A percentile compares a stretch with the other conserved stretches of the same genome.
Evolutionary conservation across 805 yeast species (phyloP).

Genomic region (Saccharomycopsis microspora): DNA sequence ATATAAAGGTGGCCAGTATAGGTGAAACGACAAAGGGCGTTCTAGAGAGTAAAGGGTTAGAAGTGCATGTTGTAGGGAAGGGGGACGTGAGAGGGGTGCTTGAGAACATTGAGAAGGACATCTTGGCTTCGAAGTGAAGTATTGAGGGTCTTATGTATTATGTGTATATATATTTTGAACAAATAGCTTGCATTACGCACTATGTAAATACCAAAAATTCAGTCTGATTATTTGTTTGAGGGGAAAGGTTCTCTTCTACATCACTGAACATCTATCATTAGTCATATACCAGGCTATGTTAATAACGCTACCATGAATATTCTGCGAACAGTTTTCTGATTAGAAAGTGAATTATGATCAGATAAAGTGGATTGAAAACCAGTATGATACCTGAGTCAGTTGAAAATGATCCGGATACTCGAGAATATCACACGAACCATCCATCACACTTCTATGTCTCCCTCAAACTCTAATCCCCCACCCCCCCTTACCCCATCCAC

Average conservation of each 20-base stretch:
- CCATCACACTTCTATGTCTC: constrained; percentile 37
- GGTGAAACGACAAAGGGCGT: constrained; percentile 83
- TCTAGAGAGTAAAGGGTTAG: constrained; percentile 37
- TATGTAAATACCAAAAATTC: not conserved
- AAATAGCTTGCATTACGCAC: not conserved
- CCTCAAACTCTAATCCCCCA: constrained; percentile 56
- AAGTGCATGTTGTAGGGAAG: constrained; percentile 53
- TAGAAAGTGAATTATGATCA: too few relatives aligned
- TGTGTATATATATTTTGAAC: not conserved
- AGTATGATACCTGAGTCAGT: too few relatives aligned
- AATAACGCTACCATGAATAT: too few relatives aligned
- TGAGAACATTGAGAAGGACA: constrained; percentile 21
- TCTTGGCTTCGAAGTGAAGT: too few relatives aligned
- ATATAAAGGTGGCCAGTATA: constrained; percentile 56
- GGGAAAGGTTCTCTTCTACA: too few relatives aligned
- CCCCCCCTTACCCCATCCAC: constrained; percentile 55
- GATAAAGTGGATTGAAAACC: too few relatives aligned
- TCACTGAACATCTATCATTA: too few relatives aligned
- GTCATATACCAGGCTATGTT: too few relatives aligned
- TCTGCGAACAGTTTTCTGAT: too few relatives aligned
- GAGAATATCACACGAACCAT: not conserved
- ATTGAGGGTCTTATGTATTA: too few relatives aligned
- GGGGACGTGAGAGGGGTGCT: constrained; percentile 59
- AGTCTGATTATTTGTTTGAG: not conserved
- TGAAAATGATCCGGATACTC: not conserved